Evolutionary conservation across 208 protist genomes (phyloP), one percentile per base, ranked within the genome.

Genomic region (Crithidia bombi): DNA sequence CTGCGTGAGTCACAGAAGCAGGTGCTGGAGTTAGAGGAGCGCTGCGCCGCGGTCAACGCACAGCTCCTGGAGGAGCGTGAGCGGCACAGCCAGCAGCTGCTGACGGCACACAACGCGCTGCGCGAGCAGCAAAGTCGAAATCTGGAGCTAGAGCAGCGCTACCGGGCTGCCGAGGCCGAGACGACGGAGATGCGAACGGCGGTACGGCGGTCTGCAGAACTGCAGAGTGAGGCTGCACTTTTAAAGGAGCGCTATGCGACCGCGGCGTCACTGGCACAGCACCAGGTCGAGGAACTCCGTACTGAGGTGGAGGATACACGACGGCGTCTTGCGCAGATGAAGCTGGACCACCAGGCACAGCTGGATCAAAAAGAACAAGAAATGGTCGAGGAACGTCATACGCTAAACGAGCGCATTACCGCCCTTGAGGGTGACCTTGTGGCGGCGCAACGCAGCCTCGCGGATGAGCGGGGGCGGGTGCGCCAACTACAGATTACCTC

Each of bases 141-240:
- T 35, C 46, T 91, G 23, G 86, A 90, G 52, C 65, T 93, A 5
- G 90, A 91, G 82, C 87, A 93, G 79, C 90, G 84, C 21, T 76
- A 75, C 59, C 85, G 84, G 25, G 61, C 79, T 17, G 74, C 85
- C 65, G 85, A 87, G 55, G 58, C 75, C 17, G 90, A 93, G 51
- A 35, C 90, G 10, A 59, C 65, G 1, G 77, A 92, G 56, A 87
- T 92, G 81, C 90, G 86, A 19, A 59, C 82, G 0, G 62, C 89
- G 10, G 78, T 93, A 64, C 87, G 86, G 50, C 81, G 85, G 5
- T 83, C 86, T 2, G 56, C 77, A 4, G 86, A 89, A 28, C 70
- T 93, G 59, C 90, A 95, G 57, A 89, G 86, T 52, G 88, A 92
- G 25, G 87, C 87, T 1, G 86, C 72, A 9, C 55, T 81, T 10